Percentiles rank a stretch among this genome's conserved stretches.
Conservation (phyloP, 805 yeast species). For the Candida maris region DNA sequence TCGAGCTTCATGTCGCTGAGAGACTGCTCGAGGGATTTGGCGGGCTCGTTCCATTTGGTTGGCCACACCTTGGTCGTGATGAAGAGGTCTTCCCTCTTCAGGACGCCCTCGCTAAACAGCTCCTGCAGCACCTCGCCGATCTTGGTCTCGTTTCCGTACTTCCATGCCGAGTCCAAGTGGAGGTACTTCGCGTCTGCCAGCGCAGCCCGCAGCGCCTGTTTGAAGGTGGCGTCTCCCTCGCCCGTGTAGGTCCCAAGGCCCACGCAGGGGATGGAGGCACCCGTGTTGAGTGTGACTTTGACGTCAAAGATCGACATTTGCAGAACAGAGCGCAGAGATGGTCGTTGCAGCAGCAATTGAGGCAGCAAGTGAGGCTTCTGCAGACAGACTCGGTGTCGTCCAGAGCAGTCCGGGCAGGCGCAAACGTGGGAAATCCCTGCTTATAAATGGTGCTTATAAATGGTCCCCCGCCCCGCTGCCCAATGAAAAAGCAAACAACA, state of each 20-base stretch:
- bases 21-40: conserved; percentile 38
- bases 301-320: conserved; percentile 14
- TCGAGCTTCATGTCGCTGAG: conserved; percentile 40
- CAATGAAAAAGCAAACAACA: no score
- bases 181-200: conserved; percentile 41
- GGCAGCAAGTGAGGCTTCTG: no score
- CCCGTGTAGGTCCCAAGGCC: conserved; percentile 60
- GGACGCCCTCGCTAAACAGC: conserved; percentile 41
- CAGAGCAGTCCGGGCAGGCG: no score
- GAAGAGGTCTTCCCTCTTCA: conserved; percentile 53
- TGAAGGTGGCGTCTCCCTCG: conserved; percentile 11
- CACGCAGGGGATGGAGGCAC: conserved; percentile 58
- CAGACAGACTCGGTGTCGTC: no score
- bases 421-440: no score
- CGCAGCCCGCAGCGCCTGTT: conserved; percentile 23
- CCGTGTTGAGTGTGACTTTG: conserved; percentile 53
- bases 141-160: conserved; percentile 40
- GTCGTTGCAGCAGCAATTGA: not conserved
- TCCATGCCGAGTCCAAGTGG: conserved; percentile 53
- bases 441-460: no score
- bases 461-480: no score
- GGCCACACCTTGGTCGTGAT: conserved; percentile 75
- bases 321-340: conserved; percentile 2
- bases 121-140: conserved; percentile 47
- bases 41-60: conserved; percentile 38